Evolutionary conservation across 805 yeast genomes (phyloP).

Genomic region (Blastobotrys attinorum): DNA sequence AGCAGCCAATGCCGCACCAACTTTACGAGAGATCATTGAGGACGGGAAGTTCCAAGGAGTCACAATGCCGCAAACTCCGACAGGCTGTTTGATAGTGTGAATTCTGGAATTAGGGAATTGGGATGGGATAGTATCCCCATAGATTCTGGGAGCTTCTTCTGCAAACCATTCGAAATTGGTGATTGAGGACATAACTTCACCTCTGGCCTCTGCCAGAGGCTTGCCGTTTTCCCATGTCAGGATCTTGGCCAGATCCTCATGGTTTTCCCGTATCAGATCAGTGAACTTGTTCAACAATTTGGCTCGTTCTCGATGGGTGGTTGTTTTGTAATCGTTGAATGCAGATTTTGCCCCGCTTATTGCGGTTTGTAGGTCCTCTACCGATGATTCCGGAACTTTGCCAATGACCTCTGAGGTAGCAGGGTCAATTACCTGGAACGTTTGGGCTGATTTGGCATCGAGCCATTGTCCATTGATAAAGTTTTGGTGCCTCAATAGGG

Average conservation of each 20-base stretch:
- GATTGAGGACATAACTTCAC: slow-evolving; percentile 60
- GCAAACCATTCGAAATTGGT: slow-evolving; percentile 87
- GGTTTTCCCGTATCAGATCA: slow-evolving; percentile 46
- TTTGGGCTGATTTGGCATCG: slow-evolving; percentile 32
- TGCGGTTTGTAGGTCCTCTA: slow-evolving; percentile 45
- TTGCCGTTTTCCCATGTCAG: slow-evolving; percentile 71
- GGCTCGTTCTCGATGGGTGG: slow-evolving; percentile 51
- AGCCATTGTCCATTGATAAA: slow-evolving; percentile 70
- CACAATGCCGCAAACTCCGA: slow-evolving; percentile 71
- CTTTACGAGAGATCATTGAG: slow-evolving; percentile 68
- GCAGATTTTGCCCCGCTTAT: slow-evolving; percentile 48
- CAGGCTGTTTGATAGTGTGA: slow-evolving; percentile 59
- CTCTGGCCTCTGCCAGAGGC: slow-evolving; percentile 60
- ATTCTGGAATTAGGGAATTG: slow-evolving; percentile 41
- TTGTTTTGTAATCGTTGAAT: slow-evolving; percentile 43
- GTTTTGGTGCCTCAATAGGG: slow-evolving; percentile 18
- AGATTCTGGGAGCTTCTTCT: slow-evolving; percentile 59
- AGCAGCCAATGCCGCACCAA: slow-evolving; percentile 71
- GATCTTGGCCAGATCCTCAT: slow-evolving; percentile 56
- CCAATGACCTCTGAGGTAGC: slow-evolving; percentile 50
- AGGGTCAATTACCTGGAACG: slow-evolving; percentile 69
- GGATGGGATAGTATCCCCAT: slow-evolving; percentile 62
- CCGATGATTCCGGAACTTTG: slow-evolving; percentile 47
- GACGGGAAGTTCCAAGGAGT: slow-evolving; percentile 85
- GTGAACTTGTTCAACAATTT: slow-evolving; percentile 45